Evolutionary conservation across 2,329 filamentous ascomycete genomes (phyloP).

Genomic region (Fusarium keratoplasticum): DNA sequence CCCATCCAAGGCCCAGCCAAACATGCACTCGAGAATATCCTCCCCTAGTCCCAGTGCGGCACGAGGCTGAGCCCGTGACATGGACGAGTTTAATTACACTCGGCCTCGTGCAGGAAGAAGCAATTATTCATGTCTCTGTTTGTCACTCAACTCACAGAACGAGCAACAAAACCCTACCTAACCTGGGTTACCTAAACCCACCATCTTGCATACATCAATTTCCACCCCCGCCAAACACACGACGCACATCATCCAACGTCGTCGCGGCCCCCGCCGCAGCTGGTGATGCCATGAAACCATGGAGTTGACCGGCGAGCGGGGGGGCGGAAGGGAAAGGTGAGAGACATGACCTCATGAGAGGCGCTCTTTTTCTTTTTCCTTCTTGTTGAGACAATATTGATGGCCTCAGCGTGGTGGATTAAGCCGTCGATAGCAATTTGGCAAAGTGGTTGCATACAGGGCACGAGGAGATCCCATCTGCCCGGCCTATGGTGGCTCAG

Average conservation of each 20-base stretch:
- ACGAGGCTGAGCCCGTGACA: constrained; percentile 33
- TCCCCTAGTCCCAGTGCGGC: constrained; percentile 21
- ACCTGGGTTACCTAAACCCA: neutral
- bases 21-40: neutral
- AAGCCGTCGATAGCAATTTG: neutral
- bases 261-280: neutral
- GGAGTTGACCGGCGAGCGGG: neutral
- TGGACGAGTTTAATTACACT: constrained; percentile 34
- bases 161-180: neutral
- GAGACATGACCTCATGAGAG: neutral
- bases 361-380: neutral
- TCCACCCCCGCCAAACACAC: constrained; percentile 2
- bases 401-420: neutral
- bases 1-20: neutral
- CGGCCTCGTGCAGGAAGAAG: constrained; percentile 4
- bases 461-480: neutral
- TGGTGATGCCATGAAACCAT: constrained; percentile 3
- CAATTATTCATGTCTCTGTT: neutral
- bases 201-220: constrained; percentile 9
- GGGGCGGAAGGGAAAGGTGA: neutral
- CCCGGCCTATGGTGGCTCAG: neutral
- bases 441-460: constrained; percentile 1
- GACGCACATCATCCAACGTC: constrained; percentile 9
- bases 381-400: neutral
- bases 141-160: neutral